These are phyloP conservation scores for Potentilla sterilis DNA, from an alignment of 306 rosid genomes.

Conservation along the genomic window DNA sequence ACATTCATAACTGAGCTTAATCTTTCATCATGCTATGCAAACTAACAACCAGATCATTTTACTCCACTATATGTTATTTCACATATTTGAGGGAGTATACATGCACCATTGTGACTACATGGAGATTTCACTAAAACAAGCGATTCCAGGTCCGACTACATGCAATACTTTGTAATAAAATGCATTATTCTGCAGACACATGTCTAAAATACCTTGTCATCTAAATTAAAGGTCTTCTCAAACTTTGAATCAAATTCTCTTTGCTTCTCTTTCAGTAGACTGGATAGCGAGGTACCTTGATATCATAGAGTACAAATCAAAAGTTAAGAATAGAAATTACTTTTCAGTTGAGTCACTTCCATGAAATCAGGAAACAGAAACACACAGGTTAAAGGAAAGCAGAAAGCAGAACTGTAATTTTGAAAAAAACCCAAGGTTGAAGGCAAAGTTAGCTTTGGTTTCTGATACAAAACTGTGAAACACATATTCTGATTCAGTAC, in stretches of 20 bases:
- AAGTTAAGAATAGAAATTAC: not conserved
- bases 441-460: not conserved
- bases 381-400: not conserved
- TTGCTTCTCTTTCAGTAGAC: slow-evolving; percentile 68
- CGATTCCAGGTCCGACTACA: not conserved
- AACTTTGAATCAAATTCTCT: slow-evolving; percentile 72
- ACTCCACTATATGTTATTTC: not conserved
- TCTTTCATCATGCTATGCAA: not conserved
- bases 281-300: slow-evolving; percentile 71
- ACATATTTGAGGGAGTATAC: not conserved
- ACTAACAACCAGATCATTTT: not conserved
- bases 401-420: not conserved
- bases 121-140: not conserved
- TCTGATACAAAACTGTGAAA: not conserved
- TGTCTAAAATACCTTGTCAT: slow-evolving; percentile 52
- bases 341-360: not conserved
- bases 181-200: not conserved
- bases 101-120: not conserved
- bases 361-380: slow-evolving; percentile 1
- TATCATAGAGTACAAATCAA: slow-evolving; percentile 16
- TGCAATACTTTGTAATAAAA: slow-evolving; percentile 8
- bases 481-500: not conserved
- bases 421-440: not conserved
- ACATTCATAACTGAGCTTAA: not conserved
- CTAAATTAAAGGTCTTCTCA: slow-evolving; percentile 61